Evolutionary conservation across 108 stramenopile species (phyloP), one percentile per base, ranked within the genome.

Genomic region (Hondaea fermentalgiana): DNA sequence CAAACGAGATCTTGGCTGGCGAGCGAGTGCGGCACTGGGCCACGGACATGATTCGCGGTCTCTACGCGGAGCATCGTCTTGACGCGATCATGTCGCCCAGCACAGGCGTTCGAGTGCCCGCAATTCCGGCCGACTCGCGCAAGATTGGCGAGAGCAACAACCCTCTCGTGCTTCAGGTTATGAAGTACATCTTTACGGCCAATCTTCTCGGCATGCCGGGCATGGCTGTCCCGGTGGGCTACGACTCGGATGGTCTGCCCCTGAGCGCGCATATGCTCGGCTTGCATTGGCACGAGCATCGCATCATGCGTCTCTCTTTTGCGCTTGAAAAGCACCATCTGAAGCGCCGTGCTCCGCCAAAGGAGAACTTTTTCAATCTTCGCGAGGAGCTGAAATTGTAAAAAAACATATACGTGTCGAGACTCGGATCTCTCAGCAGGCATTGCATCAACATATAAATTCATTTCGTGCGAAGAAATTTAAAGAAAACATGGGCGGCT

Each of bases 11-110:
- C 14, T 59, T 94, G 19, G 87, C 92, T 14, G 94, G 92, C 17
- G 93, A 93, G 90, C 91, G 90, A 42, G 57, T 95, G 14, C 89
- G 93, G 0, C 58, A 59, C 6, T 95, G 87, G 72, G 93, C 89
- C 17, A 90, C 93, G 60, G 21, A 91, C 0, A 59, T 87, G 21
- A 60, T 94, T 16, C 23, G 42, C 57, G n/a, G n/a, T 6, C 14
- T 91, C 12, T 91, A 87, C 57, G 45, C 14, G 35, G 72, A 72
- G 12, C 72, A 89, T 19, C 49, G 87, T 4, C 29, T 91, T 23
- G 60, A 87, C 87, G 91, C 60, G 5, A 90, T 91, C 58, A 25
- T 90, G 25, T 72, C 87, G 28, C 91, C 91, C 8, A 89, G 58
- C 19, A 43, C 45, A 35, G 87, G 87, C 55, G 21, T 87, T n/a